Evolutionary conservation across 176 grass and related monocot species (phyloP), one percentile per base, ranked within the genome.

Genomic region (Eleusine coracana): DNA sequence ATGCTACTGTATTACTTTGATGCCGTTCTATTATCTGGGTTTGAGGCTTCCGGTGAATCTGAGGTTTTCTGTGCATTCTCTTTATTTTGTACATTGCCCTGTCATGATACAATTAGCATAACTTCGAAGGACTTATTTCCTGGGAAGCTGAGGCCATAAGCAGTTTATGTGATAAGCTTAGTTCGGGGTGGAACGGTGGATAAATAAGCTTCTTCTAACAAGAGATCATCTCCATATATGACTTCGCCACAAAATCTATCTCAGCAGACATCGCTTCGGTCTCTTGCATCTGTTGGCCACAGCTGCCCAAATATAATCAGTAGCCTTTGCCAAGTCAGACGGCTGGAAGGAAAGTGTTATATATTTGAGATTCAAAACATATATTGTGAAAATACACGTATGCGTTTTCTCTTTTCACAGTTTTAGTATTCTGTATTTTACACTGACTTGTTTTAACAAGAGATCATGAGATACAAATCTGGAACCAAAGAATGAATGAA

Each of bases 1-100:
- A 69, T 73, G 78, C 50, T 62, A 87, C 64, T 61, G 52, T 76
- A 55, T 38, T 46, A 62, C 38, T 38, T 38, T 73, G 36, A 20
- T 58, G 58, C 37, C 34, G 84, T 8, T 44, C 13, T 80, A 51
- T 76, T 28, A 23, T 70, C 14, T 5, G 49, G 39, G 37, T 77
- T 69, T 44, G 40, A 45, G 27, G 17, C 68, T 87, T 68, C 49
- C 48, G 59, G 11, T 46, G 48, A 59, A 61, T 67, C 52, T 56
- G 16, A 31, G 23, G 14, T 17, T 23, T 27, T n/a, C 21, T 6
- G 0, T 44, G 23, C 58, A 36, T 52, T 52, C 15, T 52, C 3
- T 52, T 29, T 27, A n/a, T 54, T 29, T 15, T 21, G 36, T 51
- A n/a, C 21, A 28, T 18, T 54, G 60, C 14, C 18, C 2, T 34